A percentile compares a stretch with the other conserved stretches of the same genome.
These are phyloP conservation scores for Phaffomyces opuntiae DNA, from an alignment of 805 yeast species.

Conservation along the genomic window DNA sequence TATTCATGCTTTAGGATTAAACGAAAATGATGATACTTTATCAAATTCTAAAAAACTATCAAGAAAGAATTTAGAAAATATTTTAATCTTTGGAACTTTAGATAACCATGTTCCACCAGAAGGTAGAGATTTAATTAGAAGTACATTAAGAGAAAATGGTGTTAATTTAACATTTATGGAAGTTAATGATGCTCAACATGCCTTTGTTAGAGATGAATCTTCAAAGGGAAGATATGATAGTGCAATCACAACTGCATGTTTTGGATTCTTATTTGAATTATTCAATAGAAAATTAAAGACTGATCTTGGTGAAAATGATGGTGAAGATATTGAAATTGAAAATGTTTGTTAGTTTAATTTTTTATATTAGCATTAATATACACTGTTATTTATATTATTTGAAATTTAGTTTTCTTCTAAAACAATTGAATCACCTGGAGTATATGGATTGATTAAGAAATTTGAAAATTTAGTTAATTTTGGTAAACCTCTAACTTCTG, in stretches of 20 bases:
- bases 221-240: conserved; percentile 80
- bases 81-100: conserved; percentile 69
- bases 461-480: conserved; percentile 79
- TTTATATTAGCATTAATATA: not conserved
- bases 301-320: conserved; percentile 61
- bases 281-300: conserved; percentile 61
- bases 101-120: conserved; percentile 76
- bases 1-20: conserved; percentile 56
- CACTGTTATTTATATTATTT: not conserved
- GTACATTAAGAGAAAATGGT: conserved; percentile 46
- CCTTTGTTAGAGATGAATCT: conserved; percentile 71
- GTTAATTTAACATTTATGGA: conserved; percentile 69
- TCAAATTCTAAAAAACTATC: conserved; percentile 46
- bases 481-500: conserved; percentile 90
- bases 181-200: conserved; percentile 75
- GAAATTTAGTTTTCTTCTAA: not conserved
- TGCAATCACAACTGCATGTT: conserved; percentile 62
- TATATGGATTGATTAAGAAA: conserved; percentile 71
- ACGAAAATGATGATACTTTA: conserved; percentile 59
- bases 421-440: conserved; percentile 39
- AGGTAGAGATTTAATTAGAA: conserved; percentile 68
- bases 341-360: conserved; percentile 45
- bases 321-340: conserved; percentile 43
- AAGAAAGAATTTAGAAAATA: conserved; percentile 45
- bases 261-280: conserved; percentile 62